phyloP scores from a whole-genome alignment of 176 grass and related monocot genomes.

The Olyra latifolia region DNA sequence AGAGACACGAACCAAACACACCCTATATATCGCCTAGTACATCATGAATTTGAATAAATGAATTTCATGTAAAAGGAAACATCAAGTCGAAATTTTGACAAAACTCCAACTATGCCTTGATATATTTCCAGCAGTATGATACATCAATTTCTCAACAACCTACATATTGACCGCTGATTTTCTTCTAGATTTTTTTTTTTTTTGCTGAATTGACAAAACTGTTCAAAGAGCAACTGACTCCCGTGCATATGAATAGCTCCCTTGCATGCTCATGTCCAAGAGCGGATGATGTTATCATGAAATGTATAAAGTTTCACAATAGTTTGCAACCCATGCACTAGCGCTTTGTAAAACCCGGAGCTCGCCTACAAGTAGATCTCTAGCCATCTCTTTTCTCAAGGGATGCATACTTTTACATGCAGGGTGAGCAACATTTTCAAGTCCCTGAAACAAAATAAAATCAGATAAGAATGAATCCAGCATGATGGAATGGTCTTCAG shows the following conservation, averaged over 20 bases:
- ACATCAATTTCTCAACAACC: not conserved
- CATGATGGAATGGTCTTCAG: constrained; percentile 1
- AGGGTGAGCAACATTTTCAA: constrained; percentile 34
- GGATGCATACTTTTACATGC: constrained; percentile 20
- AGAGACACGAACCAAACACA: too few species aligned
- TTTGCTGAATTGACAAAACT: not conserved
- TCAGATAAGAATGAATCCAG: not conserved
- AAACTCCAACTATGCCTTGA: not conserved
- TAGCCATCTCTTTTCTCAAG: constrained; percentile 65
- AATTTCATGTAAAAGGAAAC: not conserved
- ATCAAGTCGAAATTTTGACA: not conserved
- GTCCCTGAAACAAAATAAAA: constrained; percentile 42
- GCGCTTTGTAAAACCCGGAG: constrained; percentile 51
- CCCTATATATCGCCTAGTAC: too few species aligned
- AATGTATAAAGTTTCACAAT: constrained; percentile 41
- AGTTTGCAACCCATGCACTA: constrained; percentile 42
- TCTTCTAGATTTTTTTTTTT: too few species aligned
- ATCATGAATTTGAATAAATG: not conserved
- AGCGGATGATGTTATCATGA: not conserved
- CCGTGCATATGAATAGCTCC: not conserved
- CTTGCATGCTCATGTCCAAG: not conserved
- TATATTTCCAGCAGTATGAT: not conserved
- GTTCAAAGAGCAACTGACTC: not conserved
- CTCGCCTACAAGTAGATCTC: constrained; percentile 67
- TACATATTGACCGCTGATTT: not conserved